phyloP scores from a whole-genome alignment of 2,329 filamentous ascomycete genomes.

The Tolypocladium pustulatum region DNA sequence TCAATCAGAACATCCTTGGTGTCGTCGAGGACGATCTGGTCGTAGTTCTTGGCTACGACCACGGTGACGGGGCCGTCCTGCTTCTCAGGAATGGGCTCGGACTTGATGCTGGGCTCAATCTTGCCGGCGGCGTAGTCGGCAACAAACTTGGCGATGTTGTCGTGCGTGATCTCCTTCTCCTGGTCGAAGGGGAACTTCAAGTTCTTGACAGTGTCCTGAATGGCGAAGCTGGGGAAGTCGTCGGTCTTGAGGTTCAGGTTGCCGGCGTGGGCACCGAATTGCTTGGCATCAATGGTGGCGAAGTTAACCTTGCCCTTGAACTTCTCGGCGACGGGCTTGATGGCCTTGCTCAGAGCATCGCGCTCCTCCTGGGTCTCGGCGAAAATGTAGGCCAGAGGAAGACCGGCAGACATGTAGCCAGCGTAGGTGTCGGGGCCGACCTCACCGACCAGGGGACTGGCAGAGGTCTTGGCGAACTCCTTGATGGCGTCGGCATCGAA shows the following conservation, averaged over 20 bases:
- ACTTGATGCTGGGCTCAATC: constrained; percentile 94
- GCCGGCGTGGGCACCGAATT: constrained; percentile 85
- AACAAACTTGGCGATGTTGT: constrained; percentile 69
- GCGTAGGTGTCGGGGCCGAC: constrained; percentile 95
- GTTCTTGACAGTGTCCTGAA: constrained; percentile 92
- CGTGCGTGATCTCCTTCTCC: constrained; percentile 63
- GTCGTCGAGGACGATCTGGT: constrained; percentile 83
- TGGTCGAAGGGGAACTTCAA: constrained; percentile 93
- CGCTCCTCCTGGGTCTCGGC: constrained; percentile 88
- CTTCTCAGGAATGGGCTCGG: constrained; percentile 87
- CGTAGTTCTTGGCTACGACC: constrained; percentile 89
- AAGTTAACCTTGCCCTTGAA: constrained; percentile 95
- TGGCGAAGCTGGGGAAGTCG: constrained; percentile 95
- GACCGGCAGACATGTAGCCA: constrained; percentile 82
- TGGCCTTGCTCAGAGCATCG: constrained; percentile 58
- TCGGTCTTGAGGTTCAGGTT: constrained; percentile 96
- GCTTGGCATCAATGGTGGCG: constrained; percentile 89
- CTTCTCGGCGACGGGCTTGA: constrained; percentile 84
- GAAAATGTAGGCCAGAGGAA: constrained; percentile 97
- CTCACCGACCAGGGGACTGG: constrained; percentile 87
- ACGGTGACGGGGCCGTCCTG: constrained; percentile 83
- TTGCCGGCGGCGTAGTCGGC: constrained; percentile 79
- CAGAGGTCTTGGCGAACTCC: constrained; percentile 72
- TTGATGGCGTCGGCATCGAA: constrained; percentile 74
- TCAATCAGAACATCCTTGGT: constrained; percentile 95